A percentile compares a stretch with the other conserved stretches of the same genome.
These are phyloP conservation scores for Inonotus obliquus DNA, from an alignment of 1,284 basidiomycete genomes.

Conservation along the genomic window DNA sequence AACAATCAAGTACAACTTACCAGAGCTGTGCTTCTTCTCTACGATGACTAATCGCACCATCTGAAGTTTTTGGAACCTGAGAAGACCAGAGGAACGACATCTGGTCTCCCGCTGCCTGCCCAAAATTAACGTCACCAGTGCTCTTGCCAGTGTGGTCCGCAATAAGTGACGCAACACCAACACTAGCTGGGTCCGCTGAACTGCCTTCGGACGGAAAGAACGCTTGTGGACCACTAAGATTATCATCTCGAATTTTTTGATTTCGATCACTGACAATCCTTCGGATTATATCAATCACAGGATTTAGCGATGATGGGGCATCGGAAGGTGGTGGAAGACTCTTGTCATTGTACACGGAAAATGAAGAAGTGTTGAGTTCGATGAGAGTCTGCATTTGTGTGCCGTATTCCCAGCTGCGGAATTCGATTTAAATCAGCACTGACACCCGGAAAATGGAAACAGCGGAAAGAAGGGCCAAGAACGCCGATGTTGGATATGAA, in stretches of 20 bases:
- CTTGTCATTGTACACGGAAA: conserved; percentile 53
- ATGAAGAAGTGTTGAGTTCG: conserved; percentile 58
- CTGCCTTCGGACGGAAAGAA: conserved; percentile 56
- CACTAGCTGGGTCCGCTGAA: conserved; percentile 77
- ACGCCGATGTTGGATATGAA: background rate
- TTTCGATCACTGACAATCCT: conserved; percentile 46
- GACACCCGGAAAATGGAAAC: background rate
- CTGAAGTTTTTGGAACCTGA: conserved; percentile 58
- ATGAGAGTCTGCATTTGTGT: conserved; percentile 68
- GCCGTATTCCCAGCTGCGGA: conserved; percentile 74
- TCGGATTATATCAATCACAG: conserved; percentile 54
- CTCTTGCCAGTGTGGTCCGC: conserved; percentile 65
- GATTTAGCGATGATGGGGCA: conserved; percentile 31
- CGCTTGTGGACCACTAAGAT: conserved; percentile 42
- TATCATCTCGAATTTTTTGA: conserved; percentile 31
- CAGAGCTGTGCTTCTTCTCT: conserved; percentile 63
- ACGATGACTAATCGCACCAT: conserved; percentile 83
- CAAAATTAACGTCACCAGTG: conserved; percentile 48
- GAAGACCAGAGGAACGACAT: conserved; percentile 60
- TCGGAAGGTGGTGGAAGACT: conserved; percentile 27
- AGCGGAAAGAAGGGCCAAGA: background rate
- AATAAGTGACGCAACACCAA: conserved; percentile 76
- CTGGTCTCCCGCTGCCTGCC: conserved; percentile 63
- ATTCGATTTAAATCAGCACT: background rate
- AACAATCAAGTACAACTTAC: conserved; percentile 23